phyloP scores from a whole-genome alignment of 371 early-diverging fungal species.

The Thermomucor indicae-seudaticae region DNA sequence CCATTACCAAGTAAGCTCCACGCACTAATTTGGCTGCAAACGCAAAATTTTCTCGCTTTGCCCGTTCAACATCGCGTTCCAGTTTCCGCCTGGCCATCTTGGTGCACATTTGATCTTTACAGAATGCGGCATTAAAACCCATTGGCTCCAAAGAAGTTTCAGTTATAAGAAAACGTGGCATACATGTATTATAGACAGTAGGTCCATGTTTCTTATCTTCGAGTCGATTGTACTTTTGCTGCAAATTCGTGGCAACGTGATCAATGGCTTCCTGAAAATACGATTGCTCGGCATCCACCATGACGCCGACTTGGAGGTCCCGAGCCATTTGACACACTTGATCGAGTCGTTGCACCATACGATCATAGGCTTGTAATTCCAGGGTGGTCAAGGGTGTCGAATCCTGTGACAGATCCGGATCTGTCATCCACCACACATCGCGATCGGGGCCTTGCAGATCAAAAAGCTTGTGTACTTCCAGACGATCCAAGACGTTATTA shows the following conservation, averaged over 20 bases:
- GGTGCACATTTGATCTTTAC: constrained; percentile 95
- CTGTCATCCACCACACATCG: constrained; percentile 32
- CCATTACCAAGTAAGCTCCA: constrained; percentile 90
- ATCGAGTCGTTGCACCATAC: constrained; percentile 62
- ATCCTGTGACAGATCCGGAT: neutral
- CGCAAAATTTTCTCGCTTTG: constrained; percentile 65
- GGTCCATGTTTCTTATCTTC: constrained; percentile 42
- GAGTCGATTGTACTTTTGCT: constrained; percentile 60
- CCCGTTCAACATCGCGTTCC: constrained; percentile 63
- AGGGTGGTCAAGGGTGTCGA: constrained; percentile 20
- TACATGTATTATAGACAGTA: constrained; percentile 83
- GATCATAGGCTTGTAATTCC: constrained; percentile 73
- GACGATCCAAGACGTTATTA: constrained; percentile 17
- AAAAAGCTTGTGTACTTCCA: constrained; percentile 30
- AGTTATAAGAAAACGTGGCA: too few relatives aligned
- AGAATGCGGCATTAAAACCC: neutral
- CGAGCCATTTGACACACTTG: constrained; percentile 61
- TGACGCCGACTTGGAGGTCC: constrained; percentile 63
- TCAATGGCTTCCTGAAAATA: constrained; percentile 95
- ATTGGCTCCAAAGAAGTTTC: neutral
- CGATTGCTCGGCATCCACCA: constrained; percentile 94
- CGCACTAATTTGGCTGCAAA: constrained; percentile 94
- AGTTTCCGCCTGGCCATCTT: constrained; percentile 68
- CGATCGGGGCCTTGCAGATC: constrained; percentile 31
- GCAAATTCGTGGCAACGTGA: constrained; percentile 69